Evolutionary conservation across 2,329 filamentous ascomycete species (phyloP), one percentile per base, ranked within the genome.

Genomic region (Fusarium chaquense): DNA sequence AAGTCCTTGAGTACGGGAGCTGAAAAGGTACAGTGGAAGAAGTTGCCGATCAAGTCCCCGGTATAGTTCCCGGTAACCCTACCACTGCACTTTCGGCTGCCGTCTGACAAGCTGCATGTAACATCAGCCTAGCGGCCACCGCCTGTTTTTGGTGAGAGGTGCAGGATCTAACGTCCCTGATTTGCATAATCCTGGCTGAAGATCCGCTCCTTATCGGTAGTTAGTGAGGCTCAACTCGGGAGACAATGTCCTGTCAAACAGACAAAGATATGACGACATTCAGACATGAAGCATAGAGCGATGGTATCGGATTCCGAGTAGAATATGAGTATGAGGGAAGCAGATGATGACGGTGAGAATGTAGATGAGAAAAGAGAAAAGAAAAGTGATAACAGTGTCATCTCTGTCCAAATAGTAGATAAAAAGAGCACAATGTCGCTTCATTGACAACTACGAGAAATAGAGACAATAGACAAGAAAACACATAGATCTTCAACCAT

Each of bases 401-500:
- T 36, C 16, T 9, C 3, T 3, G 22, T 6, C 11, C 10, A 40
- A 15, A 13, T 5, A 12, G 3, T 41, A 65, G 62, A 65, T 47
- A 69, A 62, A 44, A 70, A 51, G 47, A 62, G 15, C 11, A 30
- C 11, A 16, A 6, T 7, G 30, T 49, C 58, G 32, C 61, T 22
- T 24, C 22, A 13, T 32, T 20, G n/a, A 18, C 3, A 13, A 30
- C 5, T 4, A 6, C 1, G 35, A 13, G 20, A 20, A 10, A 35
- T 38, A 32, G 32, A 49, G 7, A 30, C 38, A 16, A 47, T 52
- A 58, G 57, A 40, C 66, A 62, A 63, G 15, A 26, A 16, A 36
- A 33, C 20, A 51, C 18, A 26, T 41, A 58, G 11, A 56, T 8
- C 70, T 69, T 69, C 66, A 70, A 70, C 66, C 51, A 44, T 30